These are phyloP conservation scores for Petunia secreta DNA, from an alignment of 257 asterid genomes.

Conservation along the genomic window DNA sequence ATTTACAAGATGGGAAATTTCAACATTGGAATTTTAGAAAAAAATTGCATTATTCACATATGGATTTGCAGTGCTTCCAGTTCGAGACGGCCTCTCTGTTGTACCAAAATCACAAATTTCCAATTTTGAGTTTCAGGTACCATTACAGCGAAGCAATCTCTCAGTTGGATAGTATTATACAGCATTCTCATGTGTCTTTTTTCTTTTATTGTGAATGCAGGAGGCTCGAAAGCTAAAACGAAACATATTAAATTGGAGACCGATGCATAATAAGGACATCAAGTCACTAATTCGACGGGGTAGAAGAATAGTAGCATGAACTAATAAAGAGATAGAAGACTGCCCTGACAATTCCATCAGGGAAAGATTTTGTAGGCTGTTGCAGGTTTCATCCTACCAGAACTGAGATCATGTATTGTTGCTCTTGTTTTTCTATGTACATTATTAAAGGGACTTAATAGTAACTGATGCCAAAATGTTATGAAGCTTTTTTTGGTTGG, in stretches of 20 bases:
- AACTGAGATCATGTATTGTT: background rate
- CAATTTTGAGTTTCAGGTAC: conserved; percentile 61
- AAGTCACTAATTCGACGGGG: conserved; percentile 50
- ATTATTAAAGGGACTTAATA: background rate
- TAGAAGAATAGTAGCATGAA: conserved; percentile 43
- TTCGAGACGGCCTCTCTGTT: conserved; percentile 39
- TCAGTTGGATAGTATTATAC: background rate
- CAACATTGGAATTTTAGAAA: background rate
- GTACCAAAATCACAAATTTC: conserved; percentile 45
- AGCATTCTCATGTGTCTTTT: background rate
- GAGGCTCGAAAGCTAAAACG: conserved; percentile 49
- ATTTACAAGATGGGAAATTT: background rate
- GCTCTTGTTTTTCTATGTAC: background rate
- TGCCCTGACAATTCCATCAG: background rate
- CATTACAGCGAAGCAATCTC: background rate
- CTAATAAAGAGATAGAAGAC: background rate
- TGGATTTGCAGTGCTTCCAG: conserved; percentile 47
- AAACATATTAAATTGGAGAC: conserved; percentile 46
- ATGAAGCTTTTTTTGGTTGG: background rate
- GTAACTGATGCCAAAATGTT: too few relatives aligned
- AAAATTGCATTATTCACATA: background rate
- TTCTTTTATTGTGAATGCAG: conserved; percentile 32
- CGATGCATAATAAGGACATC: conserved; percentile 47
- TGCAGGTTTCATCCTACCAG: conserved; percentile 3
- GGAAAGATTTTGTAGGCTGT: background rate